phyloP scores from a whole-genome alignment of 768 basidiomycete genomes.

The Agaricus bisporus region DNA sequence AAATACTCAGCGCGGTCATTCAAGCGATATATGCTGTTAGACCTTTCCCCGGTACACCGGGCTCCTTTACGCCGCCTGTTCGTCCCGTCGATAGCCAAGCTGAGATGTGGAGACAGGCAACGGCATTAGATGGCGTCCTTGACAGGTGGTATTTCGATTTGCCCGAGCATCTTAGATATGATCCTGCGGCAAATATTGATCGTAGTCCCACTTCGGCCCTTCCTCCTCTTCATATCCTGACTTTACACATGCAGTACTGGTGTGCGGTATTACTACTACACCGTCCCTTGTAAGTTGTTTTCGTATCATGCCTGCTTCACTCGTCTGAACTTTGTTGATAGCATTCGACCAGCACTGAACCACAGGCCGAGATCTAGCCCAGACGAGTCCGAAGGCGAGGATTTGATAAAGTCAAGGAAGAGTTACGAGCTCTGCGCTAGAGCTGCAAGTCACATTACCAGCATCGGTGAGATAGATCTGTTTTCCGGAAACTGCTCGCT shows the following conservation, averaged over 20 bases:
- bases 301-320: neutral
- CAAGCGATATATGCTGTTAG: slow-evolving; percentile 68
- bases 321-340: slow-evolving; percentile 13
- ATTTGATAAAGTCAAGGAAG: slow-evolving; percentile 51
- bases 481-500: neutral
- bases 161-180: slow-evolving; percentile 61
- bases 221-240: slow-evolving; percentile 47
- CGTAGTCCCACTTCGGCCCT: slow-evolving; percentile 32
- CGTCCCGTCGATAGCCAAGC: slow-evolving; percentile 41
- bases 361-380: slow-evolving; percentile 32
- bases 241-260: slow-evolving; percentile 85
- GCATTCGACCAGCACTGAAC: slow-evolving; percentile 33
- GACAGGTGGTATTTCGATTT: slow-evolving; percentile 75
- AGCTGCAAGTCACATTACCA: slow-evolving; percentile 76
- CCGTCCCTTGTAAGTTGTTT: slow-evolving; percentile 63
- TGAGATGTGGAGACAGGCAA: slow-evolving; percentile 30
- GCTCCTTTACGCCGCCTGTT: neutral
- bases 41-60: slow-evolving; percentile 21
- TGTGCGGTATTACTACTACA: slow-evolving; percentile 69
- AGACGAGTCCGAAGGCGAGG: slow-evolving; percentile 46
- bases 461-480: slow-evolving; percentile 40
- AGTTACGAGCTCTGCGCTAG: slow-evolving; percentile 68
- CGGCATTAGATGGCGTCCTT: slow-evolving; percentile 52
- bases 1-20: slow-evolving; percentile 61
- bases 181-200: slow-evolving; percentile 28